Evolutionary conservation across 768 basidiomycete species (phyloP), one percentile per base, ranked within the genome.

Genomic region (Auriscalpium vulgare): DNA sequence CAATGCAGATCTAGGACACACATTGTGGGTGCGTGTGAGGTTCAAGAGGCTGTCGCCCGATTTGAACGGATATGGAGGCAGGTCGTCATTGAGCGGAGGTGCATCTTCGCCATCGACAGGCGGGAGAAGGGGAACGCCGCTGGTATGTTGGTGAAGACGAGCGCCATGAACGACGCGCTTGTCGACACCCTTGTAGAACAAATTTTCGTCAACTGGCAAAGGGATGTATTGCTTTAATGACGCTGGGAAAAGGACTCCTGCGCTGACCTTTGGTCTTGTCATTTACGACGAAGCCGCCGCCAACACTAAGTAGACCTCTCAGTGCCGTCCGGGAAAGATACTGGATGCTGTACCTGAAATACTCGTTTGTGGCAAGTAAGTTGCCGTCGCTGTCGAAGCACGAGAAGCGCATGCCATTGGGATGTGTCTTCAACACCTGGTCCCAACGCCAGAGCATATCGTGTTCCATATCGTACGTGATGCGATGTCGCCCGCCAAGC

Each of bases 381-480:
- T 90, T 83, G 2, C 95, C 95, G n/a, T 87, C 75, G 47, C 79
- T 75, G 53, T 78, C 84, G 61, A 93, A 98, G 37, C 82, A 88
- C 37, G 85, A 85, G 68, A 97, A 97, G 9, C 92, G 80, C 83
- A 98, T 95, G 46, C 95, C 95, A 66, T 95, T 95, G 0, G 91
- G 87, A 66, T 91, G 89, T 0, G 89, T 90, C 68, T 86, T 87
- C 29, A 94, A 79, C n/a, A 93, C 87, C 51, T 88, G 83, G 63
- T 92, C 88, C 83, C 84, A 91, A 34, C 87, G 77, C 92, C 92
- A 95, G 21, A 93, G 73, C 91, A 98, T 91, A 67, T 98, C 95
- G 29, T 81, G 77, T 58, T 92, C 84, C 80, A 91, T 87, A 68
- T 94, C 88, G 64, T 90, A 97, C 49, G 78, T 71, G 58, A 98